These are phyloP conservation scores for Thermomucor indicae-seudaticae DNA, from an alignment of 371 early-diverging fungal genomes.

Conservation along the genomic window DNA sequence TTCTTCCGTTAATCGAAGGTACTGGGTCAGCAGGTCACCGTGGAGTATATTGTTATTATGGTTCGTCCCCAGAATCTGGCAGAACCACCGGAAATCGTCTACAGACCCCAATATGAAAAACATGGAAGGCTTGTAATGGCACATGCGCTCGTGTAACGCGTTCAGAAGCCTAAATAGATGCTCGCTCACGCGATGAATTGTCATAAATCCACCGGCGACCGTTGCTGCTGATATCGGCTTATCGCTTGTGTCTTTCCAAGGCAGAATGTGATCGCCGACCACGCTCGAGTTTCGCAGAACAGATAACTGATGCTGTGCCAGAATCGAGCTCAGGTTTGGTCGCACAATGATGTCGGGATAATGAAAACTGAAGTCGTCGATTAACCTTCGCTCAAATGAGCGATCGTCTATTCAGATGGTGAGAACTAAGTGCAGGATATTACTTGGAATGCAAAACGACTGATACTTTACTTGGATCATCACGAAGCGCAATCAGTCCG, in stretches of 20 bases:
- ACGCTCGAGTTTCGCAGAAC: not conserved
- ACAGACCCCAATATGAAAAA: conserved; percentile 21
- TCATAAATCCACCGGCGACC: conserved; percentile 26
- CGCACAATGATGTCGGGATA: conserved; percentile 31
- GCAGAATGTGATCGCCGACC: conserved; percentile 8
- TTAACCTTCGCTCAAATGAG: conserved; percentile 19
- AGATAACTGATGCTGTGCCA: conserved; percentile 6
- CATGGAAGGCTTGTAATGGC: conserved; percentile 13
- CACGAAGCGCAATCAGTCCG: conserved; percentile 25
- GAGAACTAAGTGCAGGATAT: too few species aligned
- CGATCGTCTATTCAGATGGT: conserved; percentile 9
- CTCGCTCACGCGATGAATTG: conserved; percentile 18
- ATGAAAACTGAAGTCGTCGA: conserved; percentile 25
- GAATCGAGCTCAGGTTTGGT: conserved; percentile 15
- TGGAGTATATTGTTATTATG: conserved; percentile 18
- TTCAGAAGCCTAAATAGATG: conserved; percentile 10
- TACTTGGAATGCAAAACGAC: too few species aligned
- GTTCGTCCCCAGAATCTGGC: conserved; percentile 15
- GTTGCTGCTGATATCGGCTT: conserved; percentile 30
- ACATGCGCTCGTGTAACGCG: conserved; percentile 16
- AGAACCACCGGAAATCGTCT: conserved; percentile 23
- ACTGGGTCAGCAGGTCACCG: conserved; percentile 23
- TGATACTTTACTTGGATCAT: conserved; percentile 13
- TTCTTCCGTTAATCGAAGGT: conserved; percentile 5
- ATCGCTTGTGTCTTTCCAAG: conserved; percentile 10